phyloP scores from a whole-genome alignment of 2,329 filamentous ascomycete genomes.

The Fusarium protoensiforme region DNA sequence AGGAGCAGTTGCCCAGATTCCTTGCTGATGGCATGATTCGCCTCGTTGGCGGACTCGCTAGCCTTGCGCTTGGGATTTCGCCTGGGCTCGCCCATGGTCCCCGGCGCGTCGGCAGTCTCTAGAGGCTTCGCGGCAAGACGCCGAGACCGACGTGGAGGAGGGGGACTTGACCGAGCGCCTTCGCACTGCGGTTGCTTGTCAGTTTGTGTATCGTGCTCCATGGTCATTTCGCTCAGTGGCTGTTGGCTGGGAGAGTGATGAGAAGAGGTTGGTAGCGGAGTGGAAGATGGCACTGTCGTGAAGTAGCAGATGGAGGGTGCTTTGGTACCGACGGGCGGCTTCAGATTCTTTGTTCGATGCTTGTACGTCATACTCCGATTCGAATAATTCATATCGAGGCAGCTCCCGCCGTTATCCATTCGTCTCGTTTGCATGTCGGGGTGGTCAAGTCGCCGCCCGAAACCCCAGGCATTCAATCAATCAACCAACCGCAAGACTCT shows the following conservation, averaged over 20 bases:
- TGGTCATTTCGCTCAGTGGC: neutral
- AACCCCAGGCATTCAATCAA: conserved; percentile 3
- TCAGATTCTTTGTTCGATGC: neutral
- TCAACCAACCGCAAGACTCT: neutral
- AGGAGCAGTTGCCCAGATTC: conserved; percentile 57
- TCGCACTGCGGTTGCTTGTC: conserved; percentile 15
- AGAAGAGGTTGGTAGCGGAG: neutral
- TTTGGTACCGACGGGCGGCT: neutral
- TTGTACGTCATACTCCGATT: neutral
- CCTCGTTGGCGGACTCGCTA: conserved; percentile 46
- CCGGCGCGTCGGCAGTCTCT: neutral
- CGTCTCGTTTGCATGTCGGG: neutral
- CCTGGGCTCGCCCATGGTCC: conserved; percentile 37
- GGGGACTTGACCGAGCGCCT: neutral
- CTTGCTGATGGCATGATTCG: conserved; percentile 38
- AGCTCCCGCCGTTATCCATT: neutral
- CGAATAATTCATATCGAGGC: neutral
- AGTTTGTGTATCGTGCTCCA: conserved; percentile 10
- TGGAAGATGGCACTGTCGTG: conserved; percentile 1
- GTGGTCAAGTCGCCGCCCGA: conserved; percentile 3
- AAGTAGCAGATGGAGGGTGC: neutral
- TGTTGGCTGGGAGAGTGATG: neutral
- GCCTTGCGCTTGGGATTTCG: conserved; percentile 60
- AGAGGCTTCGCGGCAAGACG: conserved; percentile 25
- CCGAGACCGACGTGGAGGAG: conserved; percentile 32